Conservation (phyloP, 345 rosid species). For the Erysimum cheiranthoides region DNA sequence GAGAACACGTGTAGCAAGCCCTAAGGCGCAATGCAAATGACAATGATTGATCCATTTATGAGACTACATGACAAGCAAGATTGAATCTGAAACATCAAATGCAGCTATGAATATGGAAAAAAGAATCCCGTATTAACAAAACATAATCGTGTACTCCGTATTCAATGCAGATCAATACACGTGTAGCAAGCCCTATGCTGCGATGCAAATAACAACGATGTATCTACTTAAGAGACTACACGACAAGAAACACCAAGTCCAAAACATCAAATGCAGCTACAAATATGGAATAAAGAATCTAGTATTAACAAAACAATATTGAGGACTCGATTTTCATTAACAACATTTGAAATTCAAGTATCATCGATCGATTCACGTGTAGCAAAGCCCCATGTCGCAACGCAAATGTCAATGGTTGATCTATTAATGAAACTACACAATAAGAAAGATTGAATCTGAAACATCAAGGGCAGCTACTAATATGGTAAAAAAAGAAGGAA, state of each 20-base stretch:
- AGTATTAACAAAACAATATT: background rate
- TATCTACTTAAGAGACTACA: conserved; percentile 2
- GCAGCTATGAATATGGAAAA: background rate
- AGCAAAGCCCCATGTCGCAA: conserved; percentile 5
- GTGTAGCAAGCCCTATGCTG: conserved; percentile 13
- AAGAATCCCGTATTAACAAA: background rate
- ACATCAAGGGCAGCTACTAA: background rate
- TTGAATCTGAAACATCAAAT: conserved; percentile 5
- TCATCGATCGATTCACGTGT: background rate
- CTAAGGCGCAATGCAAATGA: conserved; percentile 6
- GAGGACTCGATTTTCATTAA: background rate
- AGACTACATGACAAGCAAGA: conserved; percentile 9
- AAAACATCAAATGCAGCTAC: conserved; percentile 16
- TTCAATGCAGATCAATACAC: conserved; percentile 4
- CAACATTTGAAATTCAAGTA: background rate
- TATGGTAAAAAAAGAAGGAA: conserved; percentile 3
- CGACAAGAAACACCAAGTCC: conserved; percentile 2
- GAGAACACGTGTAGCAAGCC: conserved; percentile 16
- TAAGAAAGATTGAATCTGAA: conserved; percentile 10
- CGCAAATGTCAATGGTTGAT: background rate
- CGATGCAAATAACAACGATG: background rate
- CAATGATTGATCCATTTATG: conserved; percentile 21
- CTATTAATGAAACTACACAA: background rate
- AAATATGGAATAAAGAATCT: conserved; percentile 8
- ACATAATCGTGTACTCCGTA: background rate